phyloP scores from a whole-genome alignment of 768 basidiomycete genomes.

The Lactarius tabidus region DNA sequence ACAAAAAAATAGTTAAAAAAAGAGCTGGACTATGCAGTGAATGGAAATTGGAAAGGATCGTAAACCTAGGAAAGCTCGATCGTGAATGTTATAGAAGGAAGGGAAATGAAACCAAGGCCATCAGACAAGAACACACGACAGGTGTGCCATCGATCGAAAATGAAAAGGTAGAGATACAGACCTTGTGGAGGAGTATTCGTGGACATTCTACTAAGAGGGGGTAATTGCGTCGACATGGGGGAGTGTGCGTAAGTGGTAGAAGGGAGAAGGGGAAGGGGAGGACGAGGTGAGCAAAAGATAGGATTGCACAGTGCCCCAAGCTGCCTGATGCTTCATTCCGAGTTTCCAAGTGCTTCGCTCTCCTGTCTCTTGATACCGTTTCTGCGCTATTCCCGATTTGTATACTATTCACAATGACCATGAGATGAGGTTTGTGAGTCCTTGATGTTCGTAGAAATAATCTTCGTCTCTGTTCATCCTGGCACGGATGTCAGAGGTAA shows the following conservation, averaged over 20 bases:
- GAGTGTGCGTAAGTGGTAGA: constrained; percentile 6
- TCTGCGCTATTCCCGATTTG: too few species aligned
- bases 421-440: too few species aligned
- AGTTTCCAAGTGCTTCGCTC: too few species aligned
- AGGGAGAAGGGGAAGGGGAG: constrained; percentile 6
- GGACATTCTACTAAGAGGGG: constrained; percentile 22
- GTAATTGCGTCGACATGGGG: constrained; percentile 27
- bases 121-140: not conserved
- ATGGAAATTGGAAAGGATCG: not conserved
- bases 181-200: constrained; percentile 21
- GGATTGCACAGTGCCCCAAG: too few species aligned
- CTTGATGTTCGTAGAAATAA: too few species aligned
- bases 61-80: not conserved
- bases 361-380: too few species aligned
- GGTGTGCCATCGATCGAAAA: constrained; percentile 13
- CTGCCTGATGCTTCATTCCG: too few species aligned
- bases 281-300: constrained; percentile 22
- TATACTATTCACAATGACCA: too few species aligned
- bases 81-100: not conserved
- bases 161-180: constrained; percentile 1
- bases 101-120: not conserved
- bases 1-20: not conserved
- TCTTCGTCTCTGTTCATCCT: too few species aligned
- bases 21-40: not conserved
- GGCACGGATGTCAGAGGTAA: too few species aligned